These are phyloP conservation scores for Thelephora ganbajun DNA, from an alignment of 768 basidiomycete genomes.

Conservation along the genomic window DNA sequence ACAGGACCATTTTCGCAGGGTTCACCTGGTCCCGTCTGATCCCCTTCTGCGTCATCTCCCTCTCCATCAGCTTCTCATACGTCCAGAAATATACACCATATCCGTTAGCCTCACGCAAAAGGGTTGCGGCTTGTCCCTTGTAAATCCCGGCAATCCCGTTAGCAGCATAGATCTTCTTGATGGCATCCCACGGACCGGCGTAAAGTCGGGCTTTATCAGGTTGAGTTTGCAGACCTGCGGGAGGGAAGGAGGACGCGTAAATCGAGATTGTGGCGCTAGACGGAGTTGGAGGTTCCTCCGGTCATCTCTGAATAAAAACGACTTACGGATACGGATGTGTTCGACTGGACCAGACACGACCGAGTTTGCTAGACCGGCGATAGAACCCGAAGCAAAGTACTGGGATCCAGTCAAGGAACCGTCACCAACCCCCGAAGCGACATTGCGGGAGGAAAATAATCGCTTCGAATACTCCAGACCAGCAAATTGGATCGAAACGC, in stretches of 20 bases:
- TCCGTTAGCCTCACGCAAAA: conserved; percentile 69
- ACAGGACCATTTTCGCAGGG: conserved; percentile 66
- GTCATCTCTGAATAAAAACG: not conserved
- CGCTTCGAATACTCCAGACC: conserved; percentile 81
- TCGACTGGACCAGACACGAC: conserved; percentile 94
- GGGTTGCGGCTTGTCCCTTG: conserved; percentile 86
- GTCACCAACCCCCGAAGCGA: conserved; percentile 44
- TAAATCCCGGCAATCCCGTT: conserved; percentile 78
- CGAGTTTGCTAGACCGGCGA: conserved; percentile 83
- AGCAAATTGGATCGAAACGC: conserved; percentile 94
- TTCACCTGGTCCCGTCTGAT: conserved; percentile 66
- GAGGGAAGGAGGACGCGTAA: conserved; percentile 1
- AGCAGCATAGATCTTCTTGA: conserved; percentile 63
- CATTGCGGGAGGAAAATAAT: conserved; percentile 52
- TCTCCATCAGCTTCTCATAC: conserved; percentile 86
- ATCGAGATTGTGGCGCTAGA: not conserved
- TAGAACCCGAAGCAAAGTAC: conserved; percentile 62
- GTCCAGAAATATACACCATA: conserved; percentile 85
- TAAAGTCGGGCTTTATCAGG: conserved; percentile 64
- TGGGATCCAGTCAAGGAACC: conserved; percentile 45
- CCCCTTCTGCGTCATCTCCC: conserved; percentile 63
- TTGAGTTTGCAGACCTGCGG: conserved; percentile 80
- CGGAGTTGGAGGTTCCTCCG: not conserved
- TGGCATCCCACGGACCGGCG: conserved; percentile 76
- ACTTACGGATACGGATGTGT: conserved; percentile 89